Evolutionary conservation across 257 asterid species (phyloP), one percentile per base, ranked within the genome.

Genomic region (Penstemon barbatus): DNA sequence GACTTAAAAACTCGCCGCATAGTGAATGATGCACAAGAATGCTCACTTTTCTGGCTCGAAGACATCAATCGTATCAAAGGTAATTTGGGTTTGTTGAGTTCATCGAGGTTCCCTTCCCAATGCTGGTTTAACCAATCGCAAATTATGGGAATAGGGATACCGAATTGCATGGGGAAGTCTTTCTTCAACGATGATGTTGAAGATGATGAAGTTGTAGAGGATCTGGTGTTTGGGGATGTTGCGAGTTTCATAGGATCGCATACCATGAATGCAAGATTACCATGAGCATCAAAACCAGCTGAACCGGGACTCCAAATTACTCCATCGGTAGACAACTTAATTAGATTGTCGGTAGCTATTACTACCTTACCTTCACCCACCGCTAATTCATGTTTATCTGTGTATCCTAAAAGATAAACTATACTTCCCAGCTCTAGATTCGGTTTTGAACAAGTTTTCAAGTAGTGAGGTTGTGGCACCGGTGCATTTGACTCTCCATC

Each of bases 201-300:
- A 2, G 98, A 93, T 55, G 97, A 80, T n/a, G 96, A 89, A 52
- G 91, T 85, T 50, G 98, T 81, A 49, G 89, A 78, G 67, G 95
- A 89, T 72, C 75, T 91, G 69, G 91, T 77, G 74, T 84, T 89
- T 11, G 98, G 97, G 57, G 99, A 94, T 40, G 92, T 91, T 6
- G 99, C 96, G 8, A 94, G 91, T 79, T 91, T 94, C 99, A 94
- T 94, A 39, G 99, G 99, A 77, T 94, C 99, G 74, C 99, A 94
- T 19, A 89, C 92, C 96, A 94, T 91, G 84, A 91, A 94, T 3
- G 98, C 95, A 46, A 94, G 95, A 78, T 94, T 94, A 9, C 99
- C 98, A 63, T 91, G 85, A 75, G 77, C 74, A 62, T 94, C 98
- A 48, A 94, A 94, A 75, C 99, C 98, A 52, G 99, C 97, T 41